phyloP scores from a whole-genome alignment of 2,329 filamentous ascomycete species.

The Periglandula ipomoeae region DNA sequence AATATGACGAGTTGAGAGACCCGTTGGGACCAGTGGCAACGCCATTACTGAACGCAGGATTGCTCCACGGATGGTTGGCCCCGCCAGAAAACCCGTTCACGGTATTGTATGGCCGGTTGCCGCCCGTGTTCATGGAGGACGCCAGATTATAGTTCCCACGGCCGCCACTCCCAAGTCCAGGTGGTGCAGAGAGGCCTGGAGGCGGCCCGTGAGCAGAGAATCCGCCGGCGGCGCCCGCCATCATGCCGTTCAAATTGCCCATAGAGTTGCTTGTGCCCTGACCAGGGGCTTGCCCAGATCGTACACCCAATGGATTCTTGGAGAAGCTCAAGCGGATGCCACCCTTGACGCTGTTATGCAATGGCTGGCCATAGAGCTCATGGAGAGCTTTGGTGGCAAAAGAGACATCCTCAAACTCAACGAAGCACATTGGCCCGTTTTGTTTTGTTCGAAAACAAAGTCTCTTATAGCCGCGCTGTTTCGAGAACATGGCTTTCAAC shows the following conservation, averaged over 20 bases:
- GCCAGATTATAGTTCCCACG: constrained; percentile 17
- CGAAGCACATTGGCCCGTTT: constrained; percentile 97
- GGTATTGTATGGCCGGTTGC: constrained; percentile 9
- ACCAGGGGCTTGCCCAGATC: constrained; percentile 58
- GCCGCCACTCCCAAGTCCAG: constrained; percentile 49
- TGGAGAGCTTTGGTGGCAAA: constrained; percentile 86
- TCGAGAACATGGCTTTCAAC: constrained; percentile 85
- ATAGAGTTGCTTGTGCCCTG: constrained; percentile 31
- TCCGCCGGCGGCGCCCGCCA: constrained; percentile 37
- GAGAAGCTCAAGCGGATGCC: constrained; percentile 95
- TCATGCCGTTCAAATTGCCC: constrained; percentile 50
- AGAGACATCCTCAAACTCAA: constrained; percentile 91
- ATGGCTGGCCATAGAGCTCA: constrained; percentile 75
- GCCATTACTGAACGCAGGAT: constrained; percentile 14
- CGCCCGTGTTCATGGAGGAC: constrained; percentile 12
- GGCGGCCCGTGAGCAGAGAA: constrained; percentile 70
- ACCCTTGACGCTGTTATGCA: constrained; percentile 89
- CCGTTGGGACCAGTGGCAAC: constrained; percentile 14
- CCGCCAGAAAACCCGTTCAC: constrained; percentile 12
- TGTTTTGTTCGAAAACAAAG: constrained; percentile 91
- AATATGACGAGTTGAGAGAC: constrained; percentile 14
- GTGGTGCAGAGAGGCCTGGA: constrained; percentile 69
- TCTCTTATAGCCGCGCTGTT: constrained; percentile 89
- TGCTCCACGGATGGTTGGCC: constrained; percentile 17
- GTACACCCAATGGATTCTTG: constrained; percentile 91